Evolutionary conservation across 495 filamentous ascomycete genomes (phyloP), one percentile per base, ranked within the genome.

Genomic region (Penicillium silybi): DNA sequence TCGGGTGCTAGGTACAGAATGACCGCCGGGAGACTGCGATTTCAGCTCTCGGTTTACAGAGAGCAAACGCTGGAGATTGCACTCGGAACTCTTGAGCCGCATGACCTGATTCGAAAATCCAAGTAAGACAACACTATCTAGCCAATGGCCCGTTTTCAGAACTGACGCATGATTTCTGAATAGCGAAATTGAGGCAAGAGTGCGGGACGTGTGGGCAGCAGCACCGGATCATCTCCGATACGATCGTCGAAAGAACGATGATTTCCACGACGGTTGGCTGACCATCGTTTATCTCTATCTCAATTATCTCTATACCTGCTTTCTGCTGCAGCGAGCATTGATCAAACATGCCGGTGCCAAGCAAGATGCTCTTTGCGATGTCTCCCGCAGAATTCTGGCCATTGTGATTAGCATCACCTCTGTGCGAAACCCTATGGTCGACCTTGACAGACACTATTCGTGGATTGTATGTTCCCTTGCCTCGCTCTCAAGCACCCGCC

Each of bases 1-100:
- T 54, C 69, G 15, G 73, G 70, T 0, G 43, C 50, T 7, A 59
- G 72, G 8, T 50, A 73, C 22, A 59, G 69, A 22, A 71, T 71
- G 27, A 76, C 74, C 4, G 64, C 69, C 41, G 56, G 74, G 13
- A 73, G 83, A 4, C 70, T 81, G 6, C 75, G 80, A 34, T 70
- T 78, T 17, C 62, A 75, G 2, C 64, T 84, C 9, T 64, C 76
- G 0, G 52, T 72, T 4, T 70, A 80, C 8, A 62, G 77, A 15
- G 84, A 86, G 48, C 75, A 83, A 47, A 77, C 85, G 13, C 73
- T 87, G 17, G 76, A 84, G 50, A 75, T 85, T 17, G 79, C 81
- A 13, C 58, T 85, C 10, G 75, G 78, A 2, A 72, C 67, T n/a
- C 51, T 53, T 27, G 50, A 65, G 41, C 61, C 68, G 6, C 58